Percentiles rank a stretch among this genome's conserved stretches.
Conservation (phyloP, 352 stramenopile species). For the Nothophytophthora sp. region DNA sequence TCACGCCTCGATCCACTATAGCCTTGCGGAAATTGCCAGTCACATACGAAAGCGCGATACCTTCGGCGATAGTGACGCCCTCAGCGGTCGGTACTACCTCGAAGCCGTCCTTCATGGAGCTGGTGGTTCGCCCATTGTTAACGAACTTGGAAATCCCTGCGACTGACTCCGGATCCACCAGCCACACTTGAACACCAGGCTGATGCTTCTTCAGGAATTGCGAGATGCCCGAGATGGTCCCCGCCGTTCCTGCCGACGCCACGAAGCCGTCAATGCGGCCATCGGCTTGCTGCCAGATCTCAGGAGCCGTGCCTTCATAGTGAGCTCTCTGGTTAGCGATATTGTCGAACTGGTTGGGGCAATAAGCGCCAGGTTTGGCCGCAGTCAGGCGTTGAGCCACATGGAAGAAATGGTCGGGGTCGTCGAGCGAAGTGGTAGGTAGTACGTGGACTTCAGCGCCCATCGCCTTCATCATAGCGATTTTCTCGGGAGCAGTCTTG, state of each 20-base stretch:
- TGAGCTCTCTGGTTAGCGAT: constrained; percentile 72
- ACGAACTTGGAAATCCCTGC: constrained; percentile 80
- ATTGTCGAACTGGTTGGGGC: constrained; percentile 83
- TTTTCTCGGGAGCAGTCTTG: constrained; percentile 72
- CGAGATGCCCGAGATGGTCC: constrained; percentile 88
- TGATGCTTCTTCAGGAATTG: constrained; percentile 91
- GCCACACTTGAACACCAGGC: constrained; percentile 35
- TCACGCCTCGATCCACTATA: constrained; percentile 89
- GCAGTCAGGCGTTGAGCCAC: constrained; percentile 52
- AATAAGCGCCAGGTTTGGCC: constrained; percentile 36
- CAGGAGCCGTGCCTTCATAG: constrained; percentile 78
- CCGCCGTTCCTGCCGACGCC: constrained; percentile 87
- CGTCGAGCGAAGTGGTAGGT: constrained; percentile 61
- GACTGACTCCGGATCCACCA: constrained; percentile 71
- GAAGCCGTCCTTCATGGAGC: constrained; percentile 81
- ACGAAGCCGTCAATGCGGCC: constrained; percentile 93
- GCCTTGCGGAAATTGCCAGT: constrained; percentile 89
- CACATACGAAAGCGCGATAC: constrained; percentile 86
- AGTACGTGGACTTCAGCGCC: constrained; percentile 67
- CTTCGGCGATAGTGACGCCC: constrained; percentile 91
- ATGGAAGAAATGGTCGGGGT: constrained; percentile 79
- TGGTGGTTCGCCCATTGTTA: constrained; percentile 48
- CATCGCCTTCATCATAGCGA: constrained; percentile 81
- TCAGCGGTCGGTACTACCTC: constrained; percentile 74
- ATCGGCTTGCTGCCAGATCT: constrained; percentile 89